phyloP scores from a whole-genome alignment of 2,329 filamentous ascomycete species.

The Fusarium veterinarium region DNA sequence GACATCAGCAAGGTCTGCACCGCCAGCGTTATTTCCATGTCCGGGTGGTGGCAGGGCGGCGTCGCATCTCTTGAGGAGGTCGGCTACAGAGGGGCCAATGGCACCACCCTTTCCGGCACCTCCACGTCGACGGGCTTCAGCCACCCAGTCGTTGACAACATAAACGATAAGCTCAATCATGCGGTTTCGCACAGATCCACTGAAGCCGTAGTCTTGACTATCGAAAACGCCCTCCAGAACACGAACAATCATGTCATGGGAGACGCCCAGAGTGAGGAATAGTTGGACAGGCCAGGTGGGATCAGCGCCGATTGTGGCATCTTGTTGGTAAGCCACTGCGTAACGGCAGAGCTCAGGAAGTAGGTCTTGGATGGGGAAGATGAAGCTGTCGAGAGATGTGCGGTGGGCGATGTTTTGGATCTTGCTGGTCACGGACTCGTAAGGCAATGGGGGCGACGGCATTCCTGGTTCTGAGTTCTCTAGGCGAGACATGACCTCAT shows the following conservation, averaged over 20 bases:
- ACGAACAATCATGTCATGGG: slow-evolving; percentile 66
- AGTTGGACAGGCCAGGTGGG: slow-evolving; percentile 67
- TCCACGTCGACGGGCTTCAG: slow-evolving; percentile 61
- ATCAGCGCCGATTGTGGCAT: slow-evolving; percentile 67
- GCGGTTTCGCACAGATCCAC: slow-evolving; percentile 59
- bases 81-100: slow-evolving; percentile 59
- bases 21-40: slow-evolving; percentile 58
- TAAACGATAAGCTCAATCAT: slow-evolving; percentile 67
- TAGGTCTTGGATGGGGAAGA: slow-evolving; percentile 72
- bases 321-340: slow-evolving; percentile 67
- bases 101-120: slow-evolving; percentile 54
- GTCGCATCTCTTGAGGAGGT: slow-evolving; percentile 64
- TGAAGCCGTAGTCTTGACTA: slow-evolving; percentile 69
- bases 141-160: slow-evolving; percentile 61
- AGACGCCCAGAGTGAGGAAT: slow-evolving; percentile 67
- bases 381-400: slow-evolving; percentile 72
- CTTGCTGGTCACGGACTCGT: slow-evolving; percentile 75
- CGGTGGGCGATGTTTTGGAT: slow-evolving; percentile 74
- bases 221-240: slow-evolving; percentile 69
- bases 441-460: slow-evolving; percentile 65
- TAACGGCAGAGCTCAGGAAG: slow-evolving; percentile 73
- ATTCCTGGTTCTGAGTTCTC: slow-evolving; percentile 56
- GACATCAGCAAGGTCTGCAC: slow-evolving; percentile 58
- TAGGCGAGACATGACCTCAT: slow-evolving; percentile 60
- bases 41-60: slow-evolving; percentile 54